Conservation (phyloP, 148 eudicot genomes). For the Rhododendron simsii region DNA sequence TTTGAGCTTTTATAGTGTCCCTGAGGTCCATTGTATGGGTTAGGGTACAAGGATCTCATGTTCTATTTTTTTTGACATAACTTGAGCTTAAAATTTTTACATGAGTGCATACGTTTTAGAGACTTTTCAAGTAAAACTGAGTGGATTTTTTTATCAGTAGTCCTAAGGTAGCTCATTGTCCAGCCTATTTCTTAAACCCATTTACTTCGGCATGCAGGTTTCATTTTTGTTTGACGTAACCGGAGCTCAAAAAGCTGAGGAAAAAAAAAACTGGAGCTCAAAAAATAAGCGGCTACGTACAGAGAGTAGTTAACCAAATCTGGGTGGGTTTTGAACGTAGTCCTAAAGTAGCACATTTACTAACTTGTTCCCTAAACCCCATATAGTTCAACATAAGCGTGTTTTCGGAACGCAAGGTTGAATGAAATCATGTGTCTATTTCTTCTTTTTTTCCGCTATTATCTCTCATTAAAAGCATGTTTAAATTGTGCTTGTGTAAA, state of each 20-base stretch:
- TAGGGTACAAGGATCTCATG: background rate
- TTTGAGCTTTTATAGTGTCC: background rate
- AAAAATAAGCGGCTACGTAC: background rate
- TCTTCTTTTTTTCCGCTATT: background rate
- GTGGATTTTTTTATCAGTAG: background rate
- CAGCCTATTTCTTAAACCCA: background rate
- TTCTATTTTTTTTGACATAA: background rate
- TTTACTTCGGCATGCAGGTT: background rate
- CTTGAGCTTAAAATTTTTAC: background rate
- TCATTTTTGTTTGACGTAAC: background rate
- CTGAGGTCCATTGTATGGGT: background rate
- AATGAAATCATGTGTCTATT: background rate
- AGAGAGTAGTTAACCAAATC: background rate
- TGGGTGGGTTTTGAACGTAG: background rate
- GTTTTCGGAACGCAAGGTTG: no score
- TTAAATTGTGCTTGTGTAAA: background rate
- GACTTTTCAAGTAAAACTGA: background rate
- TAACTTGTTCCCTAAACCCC: background rate
- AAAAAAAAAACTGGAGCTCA: background rate
- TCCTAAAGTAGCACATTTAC: background rate
- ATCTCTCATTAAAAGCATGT: background rate
- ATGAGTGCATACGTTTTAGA: background rate
- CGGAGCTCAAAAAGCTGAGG: background rate
- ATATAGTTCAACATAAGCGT: background rate
- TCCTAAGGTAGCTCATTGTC: background rate